Conservation (phyloP, 805 yeast genomes). For the Ogataea wickerhamii region DNA sequence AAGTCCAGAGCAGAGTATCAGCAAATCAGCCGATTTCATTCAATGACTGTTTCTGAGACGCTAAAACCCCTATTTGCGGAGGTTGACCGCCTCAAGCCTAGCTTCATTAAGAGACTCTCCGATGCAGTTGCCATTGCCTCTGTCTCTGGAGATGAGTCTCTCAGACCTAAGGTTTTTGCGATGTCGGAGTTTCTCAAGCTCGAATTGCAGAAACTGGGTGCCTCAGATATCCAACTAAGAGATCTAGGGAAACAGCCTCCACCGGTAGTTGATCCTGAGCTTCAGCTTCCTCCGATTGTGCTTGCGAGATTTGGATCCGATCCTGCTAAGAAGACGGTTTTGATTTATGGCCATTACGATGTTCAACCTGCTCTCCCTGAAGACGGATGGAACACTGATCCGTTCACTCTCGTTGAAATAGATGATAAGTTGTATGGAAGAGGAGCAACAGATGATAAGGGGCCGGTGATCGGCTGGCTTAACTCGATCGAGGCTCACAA, state of each 20-base stretch:
- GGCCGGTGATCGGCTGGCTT: constrained; percentile 97
- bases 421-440: constrained; percentile 78
- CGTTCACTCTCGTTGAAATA: constrained; percentile 71
- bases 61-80: constrained; percentile 45
- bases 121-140: constrained; percentile 94
- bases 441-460: constrained; percentile 97
- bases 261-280: constrained; percentile 64
- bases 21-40: not conserved
- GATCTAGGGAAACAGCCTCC: constrained; percentile 89
- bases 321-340: constrained; percentile 78
- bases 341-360: constrained; percentile 96
- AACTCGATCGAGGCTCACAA: constrained; percentile 89
- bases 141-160: constrained; percentile 84
- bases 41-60: constrained; percentile 28
- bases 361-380: constrained; percentile 93
- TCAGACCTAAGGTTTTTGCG: constrained; percentile 84
- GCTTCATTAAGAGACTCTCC: constrained; percentile 65
- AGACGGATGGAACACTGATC: constrained; percentile 96
- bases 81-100: constrained; percentile 71
- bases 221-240: constrained; percentile 74
- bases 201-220: constrained; percentile 72
- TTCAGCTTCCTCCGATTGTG: constrained; percentile 92
- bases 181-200: constrained; percentile 80
- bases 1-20: not conserved
- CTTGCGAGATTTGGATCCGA: constrained; percentile 83